A percentile compares a stretch with the other conserved stretches of the same genome.
Evolutionary conservation across 345 rosid genomes (phyloP).

Genomic region (Nephelium lappaceum): DNA sequence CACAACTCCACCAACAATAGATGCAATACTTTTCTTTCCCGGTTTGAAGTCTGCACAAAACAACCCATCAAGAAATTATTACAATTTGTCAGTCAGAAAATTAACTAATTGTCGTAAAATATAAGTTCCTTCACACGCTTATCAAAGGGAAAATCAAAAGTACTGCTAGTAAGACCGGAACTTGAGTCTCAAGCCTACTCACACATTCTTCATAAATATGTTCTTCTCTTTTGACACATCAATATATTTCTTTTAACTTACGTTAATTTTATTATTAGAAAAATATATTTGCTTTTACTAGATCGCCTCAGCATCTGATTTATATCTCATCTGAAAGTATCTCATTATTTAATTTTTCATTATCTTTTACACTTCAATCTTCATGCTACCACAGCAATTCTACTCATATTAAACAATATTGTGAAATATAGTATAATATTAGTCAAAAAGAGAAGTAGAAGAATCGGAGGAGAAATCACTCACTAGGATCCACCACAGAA

Average conservation of each 20-base stretch:
- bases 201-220: too few species aligned
- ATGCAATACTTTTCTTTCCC: slow-evolving; percentile 20
- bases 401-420: neutral
- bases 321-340: too few species aligned
- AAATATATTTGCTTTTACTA: too few species aligned
- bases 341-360: neutral
- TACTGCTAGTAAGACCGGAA: too few species aligned
- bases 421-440: neutral
- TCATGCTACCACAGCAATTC: neutral
- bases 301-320: too few species aligned
- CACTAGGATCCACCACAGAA: slow-evolving; percentile 37
- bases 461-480: slow-evolving; percentile 6
- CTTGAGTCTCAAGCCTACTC: neutral
- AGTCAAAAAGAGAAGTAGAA: neutral
- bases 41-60: slow-evolving; percentile 37
- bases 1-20: slow-evolving; percentile 32
- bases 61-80: slow-evolving; percentile 4
- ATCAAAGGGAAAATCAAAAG: neutral
- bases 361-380: neutral
- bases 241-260: too few species aligned
- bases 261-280: too few species aligned
- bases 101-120: neutral
- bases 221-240: too few species aligned
- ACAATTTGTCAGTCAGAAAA: neutral
- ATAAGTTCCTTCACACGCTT: neutral